These are phyloP conservation scores for Apiospora hydei DNA, from an alignment of 2,329 filamentous ascomycete genomes.

Conservation along the genomic window DNA sequence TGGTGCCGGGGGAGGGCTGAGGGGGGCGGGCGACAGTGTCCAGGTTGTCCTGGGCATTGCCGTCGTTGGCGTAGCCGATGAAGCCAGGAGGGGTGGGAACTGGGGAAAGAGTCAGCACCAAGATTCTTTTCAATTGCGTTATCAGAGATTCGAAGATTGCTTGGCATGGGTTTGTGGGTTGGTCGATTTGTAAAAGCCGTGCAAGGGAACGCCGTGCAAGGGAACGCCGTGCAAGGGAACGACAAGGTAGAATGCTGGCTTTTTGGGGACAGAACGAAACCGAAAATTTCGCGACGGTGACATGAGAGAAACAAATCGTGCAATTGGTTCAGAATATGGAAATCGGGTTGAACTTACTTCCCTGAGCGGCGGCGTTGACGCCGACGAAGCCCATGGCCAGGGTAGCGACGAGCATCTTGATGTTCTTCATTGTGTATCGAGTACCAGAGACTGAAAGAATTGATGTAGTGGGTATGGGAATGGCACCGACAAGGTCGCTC, in stretches of 20 bases:
- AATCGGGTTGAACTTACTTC: background rate
- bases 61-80: background rate
- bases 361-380: background rate
- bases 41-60: background rate
- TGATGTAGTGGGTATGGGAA: background rate
- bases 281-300: background rate
- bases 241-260: background rate
- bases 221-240: background rate
- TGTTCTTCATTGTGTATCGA: slow-evolving; percentile 3
- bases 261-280: fast-evolving
- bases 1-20: background rate
- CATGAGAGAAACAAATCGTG: background rate
- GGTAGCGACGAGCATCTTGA: slow-evolving; percentile 1
- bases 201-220: too few species aligned
- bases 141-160: background rate
- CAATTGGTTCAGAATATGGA: background rate
- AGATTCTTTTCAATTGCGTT: background rate
- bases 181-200: background rate
- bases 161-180: background rate
- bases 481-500: background rate
- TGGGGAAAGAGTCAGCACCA: background rate
- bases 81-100: background rate
- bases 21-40: background rate
- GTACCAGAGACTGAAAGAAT: background rate
- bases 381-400: background rate